Evolutionary conservation across 2,329 filamentous ascomycete species (phyloP), one percentile per base, ranked within the genome.

Genomic region (Didymellaceae sp.): DNA sequence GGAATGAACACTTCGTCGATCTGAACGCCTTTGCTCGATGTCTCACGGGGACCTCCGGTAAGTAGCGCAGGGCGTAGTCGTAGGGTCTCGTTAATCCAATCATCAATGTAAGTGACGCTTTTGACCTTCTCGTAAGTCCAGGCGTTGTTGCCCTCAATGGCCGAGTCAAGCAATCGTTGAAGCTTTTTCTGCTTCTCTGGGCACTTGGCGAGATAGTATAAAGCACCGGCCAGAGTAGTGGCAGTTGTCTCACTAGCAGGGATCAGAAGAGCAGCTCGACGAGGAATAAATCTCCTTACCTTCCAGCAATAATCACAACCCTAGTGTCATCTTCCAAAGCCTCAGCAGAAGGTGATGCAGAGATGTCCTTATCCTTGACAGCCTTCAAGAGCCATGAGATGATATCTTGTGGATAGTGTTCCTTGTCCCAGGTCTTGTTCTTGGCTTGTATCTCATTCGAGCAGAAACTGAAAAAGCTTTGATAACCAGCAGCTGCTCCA

Each of bases 361-460:
- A 68, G 2, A 59, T 47, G 16, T 75, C 71, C 17, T 70, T 70
- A 13, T 76, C 71, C 8, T 68, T 62, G 5, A 70, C 57, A 5
- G 74, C 71, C 44, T 75, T 75, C 11, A 76, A 33, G 5, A 77
- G 56, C 74, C 74, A 77, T 0, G 74, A 73, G 5, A 74, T 52
- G 21, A 78, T 64, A 50, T 77, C 74, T 24, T 61, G 55, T 0
- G 71, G 73, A 6, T 65, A 25, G 6, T 71, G 58, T 7, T 71
- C 48, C 6, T 20, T 31, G 14, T 59, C 44, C 52, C 50, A 67
- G 9, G 45, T 58, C 68, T 62, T 61, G 6, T 63, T 49, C 49
- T 74, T 75, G 6, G 65, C 61, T n/a, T 64, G 39, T 0, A 75
- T 63, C 40, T 71, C 58, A 0, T 45, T 55, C 10, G 49, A 54